A percentile compares a stretch with the other conserved stretches of the same genome.
Evolutionary conservation across 2,329 filamentous ascomycete genomes (phyloP).

Genomic region (Colletotrichum cordylinicola): DNA sequence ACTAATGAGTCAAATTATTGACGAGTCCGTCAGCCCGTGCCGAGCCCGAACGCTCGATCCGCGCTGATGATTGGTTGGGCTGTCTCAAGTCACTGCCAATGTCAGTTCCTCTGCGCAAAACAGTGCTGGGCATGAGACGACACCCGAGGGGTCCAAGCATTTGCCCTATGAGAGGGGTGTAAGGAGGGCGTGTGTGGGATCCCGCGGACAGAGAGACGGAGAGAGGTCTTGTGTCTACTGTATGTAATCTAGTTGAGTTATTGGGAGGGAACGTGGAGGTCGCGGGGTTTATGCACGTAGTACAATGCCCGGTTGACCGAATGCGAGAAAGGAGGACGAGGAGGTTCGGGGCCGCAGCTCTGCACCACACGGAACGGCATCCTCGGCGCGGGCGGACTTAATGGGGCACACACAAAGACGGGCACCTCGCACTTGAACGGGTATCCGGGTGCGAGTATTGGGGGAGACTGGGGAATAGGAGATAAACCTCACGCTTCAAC

Average conservation of each 20-base stretch:
- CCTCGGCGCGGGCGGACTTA: not conserved
- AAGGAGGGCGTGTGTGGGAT: not conserved
- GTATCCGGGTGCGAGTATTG: not conserved
- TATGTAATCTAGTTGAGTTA: not conserved
- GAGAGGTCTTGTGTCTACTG: not conserved
- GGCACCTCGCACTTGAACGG: not conserved
- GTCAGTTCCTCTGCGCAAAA: not conserved
- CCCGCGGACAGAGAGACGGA: not conserved
- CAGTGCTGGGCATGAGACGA: slow-evolving; percentile 4
- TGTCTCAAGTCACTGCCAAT: not conserved
- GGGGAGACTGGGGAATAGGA: not conserved
- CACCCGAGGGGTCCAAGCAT: not conserved
- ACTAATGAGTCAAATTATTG: not conserved
- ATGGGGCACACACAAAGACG: not conserved
- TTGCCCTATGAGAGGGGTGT: not conserved
- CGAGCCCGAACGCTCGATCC: slow-evolving; percentile 1
- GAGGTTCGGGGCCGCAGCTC: not conserved
- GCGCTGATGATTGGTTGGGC: slow-evolving; percentile 8
- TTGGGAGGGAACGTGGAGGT: not conserved
- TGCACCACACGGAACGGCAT: not conserved
- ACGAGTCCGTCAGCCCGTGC: not conserved
- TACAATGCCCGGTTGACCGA: not conserved
- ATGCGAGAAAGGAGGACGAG: not conserved
- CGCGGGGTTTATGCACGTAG: slow-evolving; percentile 8
- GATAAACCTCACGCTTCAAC: not conserved